phyloP scores from a whole-genome alignment of 164 flowering plant species.

The Tetrastigma voinierianum region DNA sequence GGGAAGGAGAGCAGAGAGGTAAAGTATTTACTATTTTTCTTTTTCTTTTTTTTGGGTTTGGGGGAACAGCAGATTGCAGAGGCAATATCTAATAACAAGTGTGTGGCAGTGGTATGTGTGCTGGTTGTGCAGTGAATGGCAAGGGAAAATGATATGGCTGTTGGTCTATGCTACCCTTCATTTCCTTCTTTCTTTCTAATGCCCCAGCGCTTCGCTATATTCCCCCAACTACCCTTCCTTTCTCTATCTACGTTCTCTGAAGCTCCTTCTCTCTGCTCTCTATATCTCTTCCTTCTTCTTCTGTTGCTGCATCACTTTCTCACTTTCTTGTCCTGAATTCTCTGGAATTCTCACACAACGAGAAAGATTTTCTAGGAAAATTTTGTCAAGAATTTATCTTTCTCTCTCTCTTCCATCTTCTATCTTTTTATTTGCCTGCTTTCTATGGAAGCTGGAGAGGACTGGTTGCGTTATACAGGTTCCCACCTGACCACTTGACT shows the following conservation, averaged over 20 bases:
- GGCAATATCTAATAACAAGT: too few relatives aligned
- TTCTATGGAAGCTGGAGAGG: slow-evolving; percentile 59
- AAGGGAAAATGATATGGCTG: slow-evolving; percentile 66
- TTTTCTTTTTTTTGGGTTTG: not conserved
- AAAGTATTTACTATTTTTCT: too few relatives aligned
- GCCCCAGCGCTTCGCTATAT: slow-evolving; percentile 8
- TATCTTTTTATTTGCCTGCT: not conserved
- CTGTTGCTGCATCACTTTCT: slow-evolving; percentile 33
- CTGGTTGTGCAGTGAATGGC: slow-evolving; percentile 47
- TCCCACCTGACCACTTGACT: slow-evolving; percentile 85
- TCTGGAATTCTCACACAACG: slow-evolving; percentile 21
- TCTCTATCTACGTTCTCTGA: slow-evolving; percentile 17
- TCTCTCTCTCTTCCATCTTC: slow-evolving; percentile 6
- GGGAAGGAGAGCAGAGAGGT: slow-evolving; percentile 51
- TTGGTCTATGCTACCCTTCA: slow-evolving; percentile 33
- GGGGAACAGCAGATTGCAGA: too few relatives aligned
- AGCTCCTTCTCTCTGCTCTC: slow-evolving; percentile 3
- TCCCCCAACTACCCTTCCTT: slow-evolving; percentile 38
- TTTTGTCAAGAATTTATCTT: not conserved
- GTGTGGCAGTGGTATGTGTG: too few relatives aligned
- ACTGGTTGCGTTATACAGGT: slow-evolving; percentile 94
- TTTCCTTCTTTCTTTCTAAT: slow-evolving; percentile 12
- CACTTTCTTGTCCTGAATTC: slow-evolving; percentile 24
- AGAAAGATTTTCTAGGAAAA: slow-evolving; percentile 16
- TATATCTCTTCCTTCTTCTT: not conserved